Evolutionary conservation across 2,329 filamentous ascomycete species (phyloP), one percentile per base, ranked within the genome.

Genomic region (Paecilomyces sp.): DNA sequence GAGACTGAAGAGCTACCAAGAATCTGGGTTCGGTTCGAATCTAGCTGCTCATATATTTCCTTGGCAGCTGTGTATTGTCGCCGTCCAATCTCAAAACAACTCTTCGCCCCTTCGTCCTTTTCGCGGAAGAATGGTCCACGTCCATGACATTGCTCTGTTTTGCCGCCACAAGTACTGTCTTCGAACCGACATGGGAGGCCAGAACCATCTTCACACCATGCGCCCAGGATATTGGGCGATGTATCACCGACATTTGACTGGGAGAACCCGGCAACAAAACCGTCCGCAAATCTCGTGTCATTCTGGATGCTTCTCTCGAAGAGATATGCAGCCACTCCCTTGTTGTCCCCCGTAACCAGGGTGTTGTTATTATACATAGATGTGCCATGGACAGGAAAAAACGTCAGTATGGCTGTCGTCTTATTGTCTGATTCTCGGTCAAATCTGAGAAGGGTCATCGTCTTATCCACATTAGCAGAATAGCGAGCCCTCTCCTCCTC

Each of bases 291-390:
- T 18, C 77, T 80, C 1, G 78, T 69, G 18, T 85, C 80, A n/a
- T 73, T 75, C 2, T 77, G 72, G 55, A 88, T 81, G 57, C 84
- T 86, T 64, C 88, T 83, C 72, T 97, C 93, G 57, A 97, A 88
- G 12, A 96, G 79, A 70, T 88, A 89, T 0, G 92, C 90, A 1
- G 93, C 92, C 6, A 96, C 91, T 12, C 93, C 93, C 77, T 97
- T 97, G 79, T 97, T 97, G 74, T 97, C 93, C n/a, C 91, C 93
- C 2, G 92, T 88, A 56, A 94, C 85, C 13, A 96, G 81, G 0
- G 92, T 97, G 75, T 96, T 96, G 76, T 97, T 97, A 58, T 90
- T 89, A 25, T 92, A 85, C 74, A 97, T 85, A 0, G 91, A 96
- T 0, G 93, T 97, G 54, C 92, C 92, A 72, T 97, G 93, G 0